phyloP scores from a whole-genome alignment of 2,329 filamentous ascomycete genomes.

The Aspergillus piperis region DNA sequence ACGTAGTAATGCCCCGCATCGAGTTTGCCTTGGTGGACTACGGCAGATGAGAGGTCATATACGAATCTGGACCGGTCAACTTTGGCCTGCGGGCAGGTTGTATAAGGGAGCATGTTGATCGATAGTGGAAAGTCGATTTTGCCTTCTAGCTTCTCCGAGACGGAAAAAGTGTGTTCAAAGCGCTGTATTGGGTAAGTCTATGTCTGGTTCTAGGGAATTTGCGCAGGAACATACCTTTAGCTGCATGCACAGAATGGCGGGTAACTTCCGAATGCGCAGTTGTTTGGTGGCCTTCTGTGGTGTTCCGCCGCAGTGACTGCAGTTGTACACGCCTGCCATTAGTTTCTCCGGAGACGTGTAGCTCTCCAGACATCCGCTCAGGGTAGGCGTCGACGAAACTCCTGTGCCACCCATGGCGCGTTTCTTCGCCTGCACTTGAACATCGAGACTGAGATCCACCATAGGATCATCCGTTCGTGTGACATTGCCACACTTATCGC shows the following conservation, averaged over 20 bases:
- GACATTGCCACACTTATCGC: slow-evolving; percentile 79
- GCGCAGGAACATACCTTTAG: slow-evolving; percentile 66
- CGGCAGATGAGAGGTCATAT: slow-evolving; percentile 85
- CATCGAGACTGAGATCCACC: slow-evolving; percentile 82
- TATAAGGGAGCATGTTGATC: slow-evolving; percentile 89
- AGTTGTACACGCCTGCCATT: slow-evolving; percentile 76
- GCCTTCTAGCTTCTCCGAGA: slow-evolving; percentile 83
- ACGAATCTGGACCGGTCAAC: slow-evolving; percentile 59
- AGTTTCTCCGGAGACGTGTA: slow-evolving; percentile 83
- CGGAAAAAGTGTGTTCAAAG: slow-evolving; percentile 75
- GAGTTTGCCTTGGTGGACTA: slow-evolving; percentile 90
- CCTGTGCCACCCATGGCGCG: slow-evolving; percentile 42
- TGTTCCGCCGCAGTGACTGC: slow-evolving; percentile 72
- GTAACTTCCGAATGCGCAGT: slow-evolving; percentile 78
- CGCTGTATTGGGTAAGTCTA: slow-evolving; percentile 44
- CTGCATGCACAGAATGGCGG: slow-evolving; percentile 88
- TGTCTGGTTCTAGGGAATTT: neutral
- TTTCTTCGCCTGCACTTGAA: slow-evolving; percentile 70
- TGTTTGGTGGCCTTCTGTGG: slow-evolving; percentile 79
- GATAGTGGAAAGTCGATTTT: slow-evolving; percentile 82
- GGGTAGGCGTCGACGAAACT: slow-evolving; percentile 52
- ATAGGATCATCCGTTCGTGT: slow-evolving; percentile 86
- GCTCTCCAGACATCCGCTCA: slow-evolving; percentile 78
- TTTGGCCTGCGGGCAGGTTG: slow-evolving; percentile 59
- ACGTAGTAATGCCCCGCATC: slow-evolving; percentile 90